Base-by-base conservation (phyloP, 2,329 filamentous ascomycete genomes). In the Colletotrichum truncatum region DNA sequence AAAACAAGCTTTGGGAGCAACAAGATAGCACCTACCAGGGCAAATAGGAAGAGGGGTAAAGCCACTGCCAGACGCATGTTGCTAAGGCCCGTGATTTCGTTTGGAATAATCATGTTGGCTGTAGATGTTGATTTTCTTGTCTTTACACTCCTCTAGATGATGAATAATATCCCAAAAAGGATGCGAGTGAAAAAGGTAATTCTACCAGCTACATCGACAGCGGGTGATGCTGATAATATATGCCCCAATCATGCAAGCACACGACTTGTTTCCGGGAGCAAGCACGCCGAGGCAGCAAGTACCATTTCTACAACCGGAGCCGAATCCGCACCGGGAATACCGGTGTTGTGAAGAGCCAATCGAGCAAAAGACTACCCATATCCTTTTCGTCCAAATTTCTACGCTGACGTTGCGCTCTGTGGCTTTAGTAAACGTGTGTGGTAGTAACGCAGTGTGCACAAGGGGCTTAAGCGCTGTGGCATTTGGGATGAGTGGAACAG, bases 91-190 rank as follows among this genome's bases (percentile, higher is more conserved):
- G 62, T 41, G 12, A 65, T 61, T 3, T 55, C 48, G 26, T 18
- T 16, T 23, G 56, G 62, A 8, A 65, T 65, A 21, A 62, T 65
- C 62, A 65, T 65, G 14, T 11, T 49, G 56, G 26, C 25, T 32
- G 23, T n/a, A 12, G 2, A 6, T 14, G 26, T 21, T 18, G 14
- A 16, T 18, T 12, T 28, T 6, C 14, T 4, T 34, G n/a, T 34
- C 14, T 8, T 25, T 56, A n/a, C n/a, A n/a, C 26, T 49, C 25
- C 21, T 41, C 12, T 28, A 26, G 16, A 41, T 28, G 21, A 5
- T 34, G 46, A 23, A 6, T 12, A 26, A 32, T 26, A 21, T 32
- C 32, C 16, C 1, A 49, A 16, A 6, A 8, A 14, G 8, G 18
- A 16, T 14, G 6, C n/a, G n/a, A n/a, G n/a, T n/a, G n/a, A n/a